These are phyloP conservation scores for Quillaja saponaria DNA, from an alignment of 306 rosid genomes.

Conservation along the genomic window DNA sequence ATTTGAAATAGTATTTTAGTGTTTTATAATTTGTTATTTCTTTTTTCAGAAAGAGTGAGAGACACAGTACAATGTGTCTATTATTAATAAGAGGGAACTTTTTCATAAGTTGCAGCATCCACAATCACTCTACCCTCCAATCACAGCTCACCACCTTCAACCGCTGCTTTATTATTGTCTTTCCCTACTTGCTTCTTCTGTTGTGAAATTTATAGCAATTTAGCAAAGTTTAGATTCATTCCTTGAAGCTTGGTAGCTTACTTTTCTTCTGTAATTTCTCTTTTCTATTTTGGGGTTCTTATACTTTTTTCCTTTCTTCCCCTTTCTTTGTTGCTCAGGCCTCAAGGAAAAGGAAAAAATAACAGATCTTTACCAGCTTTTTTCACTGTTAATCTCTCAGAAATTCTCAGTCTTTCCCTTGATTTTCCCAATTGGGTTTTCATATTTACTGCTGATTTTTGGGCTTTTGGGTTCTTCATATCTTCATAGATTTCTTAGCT, in stretches of 20 bases:
- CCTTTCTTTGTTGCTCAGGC: constrained; percentile 41
- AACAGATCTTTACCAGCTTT: constrained; percentile 36
- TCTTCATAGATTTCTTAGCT: constrained; percentile 17
- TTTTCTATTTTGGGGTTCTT: constrained; percentile 33
- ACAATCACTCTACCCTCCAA: constrained; percentile 58
- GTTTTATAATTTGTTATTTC: constrained; percentile 15
- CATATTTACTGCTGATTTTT: constrained; percentile 24
- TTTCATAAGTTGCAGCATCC: constrained; percentile 54
- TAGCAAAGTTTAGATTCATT: constrained; percentile 47
- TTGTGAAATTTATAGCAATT: constrained; percentile 30
- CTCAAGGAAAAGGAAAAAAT: constrained; percentile 41
- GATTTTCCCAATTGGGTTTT: constrained; percentile 36
- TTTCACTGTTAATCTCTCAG: constrained; percentile 17
- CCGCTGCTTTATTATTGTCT: constrained; percentile 30
- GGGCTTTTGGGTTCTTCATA: constrained; percentile 6
- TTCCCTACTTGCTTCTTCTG: constrained; percentile 10
- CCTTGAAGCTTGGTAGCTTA: constrained; percentile 44
- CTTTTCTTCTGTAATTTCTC: constrained; percentile 38
- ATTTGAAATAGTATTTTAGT: constrained; percentile 2
- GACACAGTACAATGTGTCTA: no score
- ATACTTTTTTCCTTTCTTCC: constrained; percentile 31
- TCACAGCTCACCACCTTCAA: constrained; percentile 62
- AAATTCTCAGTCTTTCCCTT: constrained; percentile 36
- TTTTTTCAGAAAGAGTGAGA: no score
- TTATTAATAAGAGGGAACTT: constrained; percentile 51